Evolutionary conservation across 208 protist genomes (phyloP).

Genomic region (Trypanosoma congolense): DNA sequence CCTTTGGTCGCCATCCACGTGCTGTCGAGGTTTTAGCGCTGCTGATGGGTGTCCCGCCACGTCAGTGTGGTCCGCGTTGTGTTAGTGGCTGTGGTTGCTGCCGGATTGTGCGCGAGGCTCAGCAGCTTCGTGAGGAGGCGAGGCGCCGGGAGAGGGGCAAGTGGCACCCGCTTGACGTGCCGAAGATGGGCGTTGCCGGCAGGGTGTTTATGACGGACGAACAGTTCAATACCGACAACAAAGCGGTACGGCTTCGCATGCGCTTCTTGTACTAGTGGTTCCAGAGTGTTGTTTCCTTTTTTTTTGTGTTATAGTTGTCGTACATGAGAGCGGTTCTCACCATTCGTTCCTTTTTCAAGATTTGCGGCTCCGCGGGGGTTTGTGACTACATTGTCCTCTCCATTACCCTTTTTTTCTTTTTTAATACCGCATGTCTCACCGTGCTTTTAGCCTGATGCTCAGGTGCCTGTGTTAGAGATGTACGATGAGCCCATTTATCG

Average conservation of each 20-base stretch:
- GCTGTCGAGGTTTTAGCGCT: no score
- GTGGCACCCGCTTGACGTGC: constrained; percentile 41
- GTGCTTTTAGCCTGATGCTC: no score
- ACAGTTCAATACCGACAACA: constrained; percentile 7
- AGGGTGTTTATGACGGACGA: constrained; percentile 32
- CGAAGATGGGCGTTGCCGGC: constrained; percentile 41
- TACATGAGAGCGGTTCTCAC: no score
- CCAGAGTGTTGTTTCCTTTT: constrained; percentile 3
- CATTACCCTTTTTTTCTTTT: no score
- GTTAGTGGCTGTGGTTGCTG: constrained; percentile 25
- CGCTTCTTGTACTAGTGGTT: constrained; percentile 27
- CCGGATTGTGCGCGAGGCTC: constrained; percentile 9
- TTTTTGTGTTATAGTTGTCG: no score
- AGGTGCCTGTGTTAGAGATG: no score
- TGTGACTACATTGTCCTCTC: no score
- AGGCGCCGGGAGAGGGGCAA: constrained; percentile 2
- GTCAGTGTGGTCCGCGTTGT: constrained; percentile 15
- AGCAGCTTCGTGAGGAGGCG: constrained; percentile 3
- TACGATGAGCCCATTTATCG: no score
- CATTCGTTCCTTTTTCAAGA: no score
- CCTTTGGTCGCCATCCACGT: neutral
- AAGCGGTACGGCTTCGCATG: constrained; percentile 14
- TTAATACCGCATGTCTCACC: no score
- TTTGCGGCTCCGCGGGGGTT: no score
- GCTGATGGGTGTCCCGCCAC: neutral